Percentiles rank a stretch among this genome's conserved stretches.
These are phyloP conservation scores for Syzygium malaccense DNA, from an alignment of 441 rosid species.

Conservation along the genomic window DNA sequence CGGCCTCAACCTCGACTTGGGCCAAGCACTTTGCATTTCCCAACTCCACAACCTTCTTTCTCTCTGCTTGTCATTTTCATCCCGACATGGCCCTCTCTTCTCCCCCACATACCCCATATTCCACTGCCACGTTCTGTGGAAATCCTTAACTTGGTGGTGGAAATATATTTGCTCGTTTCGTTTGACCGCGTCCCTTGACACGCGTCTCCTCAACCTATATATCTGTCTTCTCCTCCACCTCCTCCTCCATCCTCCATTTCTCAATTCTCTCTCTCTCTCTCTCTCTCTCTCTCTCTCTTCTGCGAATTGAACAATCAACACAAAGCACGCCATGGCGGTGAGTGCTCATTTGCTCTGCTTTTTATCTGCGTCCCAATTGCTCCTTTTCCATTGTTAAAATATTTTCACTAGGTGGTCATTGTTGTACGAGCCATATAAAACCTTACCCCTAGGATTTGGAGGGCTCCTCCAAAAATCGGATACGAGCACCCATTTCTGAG, in stretches of 20 bases:
- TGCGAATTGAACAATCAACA: background rate
- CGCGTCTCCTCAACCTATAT: background rate
- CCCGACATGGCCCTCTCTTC: background rate
- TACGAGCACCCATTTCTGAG: background rate
- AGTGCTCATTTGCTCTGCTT: background rate
- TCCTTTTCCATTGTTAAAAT: background rate
- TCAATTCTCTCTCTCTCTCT: background rate
- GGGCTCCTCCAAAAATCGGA: background rate
- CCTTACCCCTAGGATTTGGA: background rate
- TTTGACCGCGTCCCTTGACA: background rate
- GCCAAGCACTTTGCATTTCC: background rate
- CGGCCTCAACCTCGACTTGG: background rate
- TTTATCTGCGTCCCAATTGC: background rate
- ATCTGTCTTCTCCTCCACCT: background rate
- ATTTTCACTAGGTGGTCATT: background rate
- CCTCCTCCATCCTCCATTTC: background rate
- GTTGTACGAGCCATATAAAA: background rate
- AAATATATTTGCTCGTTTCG: background rate
- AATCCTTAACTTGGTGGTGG: background rate
- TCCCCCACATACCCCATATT: background rate
- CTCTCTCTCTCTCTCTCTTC: background rate
- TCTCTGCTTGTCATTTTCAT: background rate
- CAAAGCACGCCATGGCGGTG: background rate
- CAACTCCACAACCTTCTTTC: background rate
- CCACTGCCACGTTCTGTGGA: background rate